Evolutionary conservation across 2,329 filamentous ascomycete species (phyloP), one percentile per base, ranked within the genome.

Genomic region (Talaromyces sp.): DNA sequence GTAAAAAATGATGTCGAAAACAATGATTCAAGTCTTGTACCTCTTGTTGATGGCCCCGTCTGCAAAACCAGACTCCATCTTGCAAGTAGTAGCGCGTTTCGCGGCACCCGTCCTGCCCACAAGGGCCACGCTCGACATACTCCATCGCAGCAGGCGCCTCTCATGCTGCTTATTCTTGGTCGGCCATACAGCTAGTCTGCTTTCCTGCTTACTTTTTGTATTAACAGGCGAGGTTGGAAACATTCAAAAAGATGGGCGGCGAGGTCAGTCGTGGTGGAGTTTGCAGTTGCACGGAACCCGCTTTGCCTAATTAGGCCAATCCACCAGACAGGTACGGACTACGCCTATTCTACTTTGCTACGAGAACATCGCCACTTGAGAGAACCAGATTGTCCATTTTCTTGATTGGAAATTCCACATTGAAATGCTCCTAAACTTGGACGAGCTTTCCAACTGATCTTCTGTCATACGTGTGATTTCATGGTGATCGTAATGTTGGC

Each of bases 21-120:
- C 6, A 27, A 27, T 27, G 6, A 27, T 27, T 27, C 26, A 27
- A 27, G 26, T 27, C 41, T 55, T 74, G 63, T 76, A 90, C 89
- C 76, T 91, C 86, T 67, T 93, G 87, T 66, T 88, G 85, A 78
- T 96, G 91, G 32, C 91, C 91, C 66, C 90, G 87, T 64, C 88
- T 82, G 74, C 91, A 96, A 73, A 90, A 96, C 64, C 87, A 85
- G 61, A 88, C 83, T 3, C 91, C 90, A 74, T 89, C 89, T 65
- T 92, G 86, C 32, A 87, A 79, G 70, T 90, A 89, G 77, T 89
- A 91, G 64, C 84, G 83, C 49, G 82, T 82, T 56, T 89, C 88
- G 62, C 89, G 87, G 71, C 91, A 96, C 68, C 84, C 83, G 63
- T 84, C 82, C 63, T 84, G 77, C 55, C 81, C 82, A 67, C 84